phyloP scores from a whole-genome alignment of 2,329 filamentous ascomycete genomes.

The Diaporthe ampelina region DNA sequence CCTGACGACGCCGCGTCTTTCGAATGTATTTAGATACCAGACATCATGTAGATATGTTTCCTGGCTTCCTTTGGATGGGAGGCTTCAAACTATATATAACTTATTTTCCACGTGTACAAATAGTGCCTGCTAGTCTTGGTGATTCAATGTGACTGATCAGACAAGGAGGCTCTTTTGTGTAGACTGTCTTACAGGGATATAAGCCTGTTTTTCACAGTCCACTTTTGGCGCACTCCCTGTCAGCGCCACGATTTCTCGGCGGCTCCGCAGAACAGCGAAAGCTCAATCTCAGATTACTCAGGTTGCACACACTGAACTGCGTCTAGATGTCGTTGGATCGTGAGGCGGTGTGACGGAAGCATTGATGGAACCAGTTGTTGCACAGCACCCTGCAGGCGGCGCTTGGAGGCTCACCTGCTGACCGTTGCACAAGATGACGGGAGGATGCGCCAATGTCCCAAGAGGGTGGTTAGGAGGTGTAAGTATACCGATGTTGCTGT shows the following conservation, averaged over 20 bases:
- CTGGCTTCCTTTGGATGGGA: not conserved
- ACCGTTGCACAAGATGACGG: conserved; percentile 30
- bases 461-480: not conserved
- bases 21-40: conserved; percentile 22
- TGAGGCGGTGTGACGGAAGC: conserved; percentile 25
- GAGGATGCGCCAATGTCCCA: conserved; percentile 24
- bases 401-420: conserved; percentile 32
- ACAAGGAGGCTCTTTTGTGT: too few relatives aligned
- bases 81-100: not conserved
- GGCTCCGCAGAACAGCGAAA: not conserved
- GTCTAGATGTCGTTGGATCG: not conserved
- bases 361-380: conserved; percentile 3
- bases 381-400: conserved; percentile 16
- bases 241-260: not conserved
- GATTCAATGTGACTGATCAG: not conserved
- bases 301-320: not conserved
- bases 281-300: not conserved
- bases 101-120: not conserved
- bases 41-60: not conserved
- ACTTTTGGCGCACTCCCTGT: not conserved
- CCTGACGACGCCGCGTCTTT: conserved; percentile 24
- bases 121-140: not conserved
- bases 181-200: not conserved
- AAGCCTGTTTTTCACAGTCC: not conserved
- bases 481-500: not conserved